Evolutionary conservation across 805 yeast genomes (phyloP).

Genomic region (Sporopachydermia quercuum): DNA sequence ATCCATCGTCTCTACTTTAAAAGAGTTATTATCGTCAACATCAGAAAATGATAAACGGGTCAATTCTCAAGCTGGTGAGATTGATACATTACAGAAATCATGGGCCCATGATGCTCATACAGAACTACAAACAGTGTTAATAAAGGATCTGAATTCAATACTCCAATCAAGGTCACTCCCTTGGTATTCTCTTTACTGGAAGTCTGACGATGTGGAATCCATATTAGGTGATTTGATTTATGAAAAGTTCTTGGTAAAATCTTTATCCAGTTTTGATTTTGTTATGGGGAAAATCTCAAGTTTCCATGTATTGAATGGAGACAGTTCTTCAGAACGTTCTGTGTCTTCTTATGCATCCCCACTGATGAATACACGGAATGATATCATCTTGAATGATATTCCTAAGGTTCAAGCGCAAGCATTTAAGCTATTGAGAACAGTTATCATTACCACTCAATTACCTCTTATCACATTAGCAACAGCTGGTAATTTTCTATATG

Average conservation of each 20-base stretch:
- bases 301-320: slow-evolving; percentile 4
- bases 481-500: slow-evolving; percentile 17
- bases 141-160: slow-evolving; percentile 10
- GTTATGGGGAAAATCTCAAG: slow-evolving; percentile 5
- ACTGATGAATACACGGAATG: slow-evolving; percentile 4
- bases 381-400: slow-evolving; percentile 7
- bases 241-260: slow-evolving; percentile 14
- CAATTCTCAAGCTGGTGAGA: slow-evolving; percentile 7
- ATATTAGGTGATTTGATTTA: slow-evolving; percentile 9
- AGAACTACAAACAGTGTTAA: slow-evolving; percentile 21
- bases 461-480: slow-evolving; percentile 17
- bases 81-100: slow-evolving; percentile 10
- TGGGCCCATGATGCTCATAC: slow-evolving; percentile 23
- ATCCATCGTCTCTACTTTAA: slow-evolving; percentile 16
- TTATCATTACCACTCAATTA: slow-evolving; percentile 19
- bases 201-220: slow-evolving; percentile 21
- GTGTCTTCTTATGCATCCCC: slow-evolving; percentile 4
- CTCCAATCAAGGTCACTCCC: slow-evolving; percentile 12
- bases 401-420: slow-evolving; percentile 16
- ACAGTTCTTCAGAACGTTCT: background rate
- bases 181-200: slow-evolving; percentile 23
- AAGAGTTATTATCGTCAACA: slow-evolving; percentile 11
- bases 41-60: slow-evolving; percentile 2
- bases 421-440: slow-evolving; percentile 13
- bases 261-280: slow-evolving; percentile 16